Evolutionary conservation across 2,329 filamentous ascomycete species (phyloP), one percentile per base, ranked within the genome.

Genomic region (Clarireedia paspali): DNA sequence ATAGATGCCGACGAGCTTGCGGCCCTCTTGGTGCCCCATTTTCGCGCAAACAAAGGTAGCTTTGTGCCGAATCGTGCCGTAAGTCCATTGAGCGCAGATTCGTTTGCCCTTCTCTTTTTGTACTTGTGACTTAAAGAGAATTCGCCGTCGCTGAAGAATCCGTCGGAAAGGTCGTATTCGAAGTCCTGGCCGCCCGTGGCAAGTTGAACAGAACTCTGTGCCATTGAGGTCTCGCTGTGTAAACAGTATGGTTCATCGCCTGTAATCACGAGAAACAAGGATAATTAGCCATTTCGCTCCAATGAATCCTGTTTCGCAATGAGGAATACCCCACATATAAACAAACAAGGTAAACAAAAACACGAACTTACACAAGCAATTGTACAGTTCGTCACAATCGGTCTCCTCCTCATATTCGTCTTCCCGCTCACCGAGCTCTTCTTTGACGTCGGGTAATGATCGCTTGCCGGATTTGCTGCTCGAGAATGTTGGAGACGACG

Each of bases 371-470:
- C 89, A 90, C 66, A 89, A 79, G 71, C 88, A 92, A 66, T 84
- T 77, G 65, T 84, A 83, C 44, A 84, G 73, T 47, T 75, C 73
- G 50, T 77, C 72, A 47, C 73, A 72, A 45, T 56, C 48, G 6
- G 14, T 26, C 23, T 49, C 9, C 39, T 54, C 52, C 6, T 36
- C 73, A 57, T 78, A 72, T 50, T 77, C 75, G 53, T 79, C 77
- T 23, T 87, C 87, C 53, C 79, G 80, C 69, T 91, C 87, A 44
- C 84, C 73, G 2, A 87, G 84, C 66, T 95, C 91, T 70, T 96
- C 91, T 66, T 91, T 82, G 20, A 96, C 87, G 65, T 94, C 88
- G 15, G 89, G 87, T 59, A 96, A 76, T 52, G 78, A 79, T 58
- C 82, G 79, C 72, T 89, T 89, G 64, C 78, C 76, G 0, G 81